Percentiles rank a stretch among this genome's conserved stretches.
phyloP scores from a whole-genome alignment of 2,329 filamentous ascomycete species.

The Fusarium nygamai region DNA sequence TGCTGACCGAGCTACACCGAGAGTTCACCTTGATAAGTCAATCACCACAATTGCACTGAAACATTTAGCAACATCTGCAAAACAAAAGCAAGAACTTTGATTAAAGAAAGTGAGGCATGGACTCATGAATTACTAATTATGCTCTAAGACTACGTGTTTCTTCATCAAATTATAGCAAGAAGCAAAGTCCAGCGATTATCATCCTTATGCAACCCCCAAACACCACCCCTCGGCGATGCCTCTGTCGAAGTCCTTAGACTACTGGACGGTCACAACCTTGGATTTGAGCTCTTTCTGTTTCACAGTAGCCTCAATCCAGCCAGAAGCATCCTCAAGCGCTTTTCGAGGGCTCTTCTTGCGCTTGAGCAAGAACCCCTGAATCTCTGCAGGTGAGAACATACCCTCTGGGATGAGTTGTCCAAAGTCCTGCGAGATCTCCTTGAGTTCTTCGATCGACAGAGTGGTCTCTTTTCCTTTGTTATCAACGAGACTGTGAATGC shows the following conservation, averaged over 20 bases:
- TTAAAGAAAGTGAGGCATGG: not conserved
- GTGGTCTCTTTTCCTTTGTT: conserved; percentile 33
- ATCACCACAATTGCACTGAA: not conserved
- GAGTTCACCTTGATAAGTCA: conserved; percentile 19
- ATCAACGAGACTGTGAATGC: not conserved
- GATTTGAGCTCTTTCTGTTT: conserved; percentile 61
- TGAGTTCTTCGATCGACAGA: conserved; percentile 53
- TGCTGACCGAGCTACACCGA: conserved; percentile 40
- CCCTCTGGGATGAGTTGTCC: conserved; percentile 62
- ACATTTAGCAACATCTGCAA: not conserved
- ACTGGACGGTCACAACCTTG: conserved; percentile 62
- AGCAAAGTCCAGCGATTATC: not conserved
- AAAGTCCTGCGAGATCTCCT: conserved; percentile 59
- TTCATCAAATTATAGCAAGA: not conserved
- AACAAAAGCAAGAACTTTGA: not conserved
- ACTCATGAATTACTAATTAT: not conserved
- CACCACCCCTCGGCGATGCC: not conserved
- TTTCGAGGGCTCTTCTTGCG: conserved; percentile 66
- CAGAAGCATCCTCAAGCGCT: conserved; percentile 63
- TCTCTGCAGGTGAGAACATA: conserved; percentile 67
- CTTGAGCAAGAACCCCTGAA: conserved; percentile 72
- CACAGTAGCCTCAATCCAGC: conserved; percentile 63
- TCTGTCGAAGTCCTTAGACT: not conserved
- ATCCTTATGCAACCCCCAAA: not conserved
- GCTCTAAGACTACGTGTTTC: not conserved